Percentiles rank a stretch among this genome's conserved stretches.
Conservation (phyloP, 192 early-diverging fungal genomes). For the Thamnidium elegans region DNA sequence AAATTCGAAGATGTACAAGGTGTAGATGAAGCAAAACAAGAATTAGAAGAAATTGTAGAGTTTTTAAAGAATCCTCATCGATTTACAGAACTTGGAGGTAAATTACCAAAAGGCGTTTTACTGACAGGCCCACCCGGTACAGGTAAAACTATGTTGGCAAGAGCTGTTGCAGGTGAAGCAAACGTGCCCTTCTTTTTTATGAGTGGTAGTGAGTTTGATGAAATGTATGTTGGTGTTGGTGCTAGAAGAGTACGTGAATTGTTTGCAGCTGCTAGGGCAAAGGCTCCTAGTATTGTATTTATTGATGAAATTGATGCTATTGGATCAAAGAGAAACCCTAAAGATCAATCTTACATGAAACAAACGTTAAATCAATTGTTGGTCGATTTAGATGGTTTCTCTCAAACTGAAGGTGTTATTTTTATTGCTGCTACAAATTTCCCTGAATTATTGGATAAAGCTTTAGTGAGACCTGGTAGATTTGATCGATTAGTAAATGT, state of each 20-base stretch:
- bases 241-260: constrained; percentile 83
- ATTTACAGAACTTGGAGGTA: constrained; percentile 92
- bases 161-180: constrained; percentile 97
- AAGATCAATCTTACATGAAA: constrained; percentile 95
- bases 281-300: constrained; percentile 90
- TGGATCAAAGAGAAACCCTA: constrained; percentile 86
- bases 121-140: constrained; percentile 93
- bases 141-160: constrained; percentile 95
- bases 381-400: constrained; percentile 99
- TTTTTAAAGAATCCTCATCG: constrained; percentile 90
- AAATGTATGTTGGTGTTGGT: constrained; percentile 98
- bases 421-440: constrained; percentile 99
- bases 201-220: constrained; percentile 98
- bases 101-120: constrained; percentile 90
- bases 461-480: constrained; percentile 92
- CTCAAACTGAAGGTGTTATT: constrained; percentile 93
- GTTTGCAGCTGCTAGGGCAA: constrained; percentile 75
- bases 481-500: constrained; percentile 96
- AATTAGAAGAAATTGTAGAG: constrained; percentile 93
- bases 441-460: constrained; percentile 95
- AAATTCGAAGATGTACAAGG: constrained; percentile 95
- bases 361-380: constrained; percentile 98
- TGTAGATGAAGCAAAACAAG: constrained; percentile 97
- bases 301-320: constrained; percentile 99
- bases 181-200: constrained; percentile 99